Percentiles rank a stretch among this genome's conserved stretches.
Conservation (phyloP, 306 rosid species). For the Citrullus amarus region DNA sequence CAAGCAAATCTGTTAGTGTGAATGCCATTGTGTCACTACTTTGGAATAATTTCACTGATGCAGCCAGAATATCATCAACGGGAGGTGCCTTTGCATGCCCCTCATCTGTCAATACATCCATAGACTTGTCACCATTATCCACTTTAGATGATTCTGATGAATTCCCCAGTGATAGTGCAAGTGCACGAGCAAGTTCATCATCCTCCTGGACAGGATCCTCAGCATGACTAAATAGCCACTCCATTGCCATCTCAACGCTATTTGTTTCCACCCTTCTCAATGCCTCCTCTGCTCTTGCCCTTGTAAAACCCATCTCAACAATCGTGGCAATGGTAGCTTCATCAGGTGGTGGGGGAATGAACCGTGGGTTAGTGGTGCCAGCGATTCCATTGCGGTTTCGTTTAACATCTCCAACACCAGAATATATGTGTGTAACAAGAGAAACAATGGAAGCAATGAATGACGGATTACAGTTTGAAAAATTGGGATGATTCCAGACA, state of each 20-base stretch:
- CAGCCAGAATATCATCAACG: slow-evolving; percentile 76
- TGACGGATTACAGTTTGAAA: slow-evolving; percentile 61
- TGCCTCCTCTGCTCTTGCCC: slow-evolving; percentile 99
- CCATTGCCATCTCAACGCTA: slow-evolving; percentile 99
- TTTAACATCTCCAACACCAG: slow-evolving; percentile 96
- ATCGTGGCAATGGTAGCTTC: slow-evolving; percentile 83
- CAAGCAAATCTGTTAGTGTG: slow-evolving; percentile 84
- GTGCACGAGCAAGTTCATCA: slow-evolving; percentile 96
- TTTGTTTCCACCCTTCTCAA: slow-evolving; percentile 87
- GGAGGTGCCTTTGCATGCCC: slow-evolving; percentile 73
- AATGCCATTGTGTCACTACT: slow-evolving; percentile 82
- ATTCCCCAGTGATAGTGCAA: slow-evolving; percentile 84
- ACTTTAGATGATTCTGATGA: slow-evolving; percentile 78
- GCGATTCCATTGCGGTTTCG: slow-evolving; percentile 54
- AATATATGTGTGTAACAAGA: slow-evolving; percentile 73
- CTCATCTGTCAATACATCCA: slow-evolving; percentile 63
- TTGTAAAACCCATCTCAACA: slow-evolving; percentile 94
- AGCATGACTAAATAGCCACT: slow-evolving; percentile 87
- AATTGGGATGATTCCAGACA: slow-evolving; percentile 84
- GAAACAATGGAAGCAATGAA: slow-evolving; percentile 82
- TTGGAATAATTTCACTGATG: slow-evolving; percentile 70
- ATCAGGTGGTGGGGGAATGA: slow-evolving; percentile 84
- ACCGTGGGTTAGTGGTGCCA: slow-evolving; percentile 61
- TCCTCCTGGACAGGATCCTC: slow-evolving; percentile 99
- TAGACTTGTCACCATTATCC: slow-evolving; percentile 62